A percentile compares a stretch with the other conserved stretches of the same genome.
phyloP scores from a whole-genome alignment of 1,284 basidiomycete genomes.

The Hemileia vastatrix region DNA sequence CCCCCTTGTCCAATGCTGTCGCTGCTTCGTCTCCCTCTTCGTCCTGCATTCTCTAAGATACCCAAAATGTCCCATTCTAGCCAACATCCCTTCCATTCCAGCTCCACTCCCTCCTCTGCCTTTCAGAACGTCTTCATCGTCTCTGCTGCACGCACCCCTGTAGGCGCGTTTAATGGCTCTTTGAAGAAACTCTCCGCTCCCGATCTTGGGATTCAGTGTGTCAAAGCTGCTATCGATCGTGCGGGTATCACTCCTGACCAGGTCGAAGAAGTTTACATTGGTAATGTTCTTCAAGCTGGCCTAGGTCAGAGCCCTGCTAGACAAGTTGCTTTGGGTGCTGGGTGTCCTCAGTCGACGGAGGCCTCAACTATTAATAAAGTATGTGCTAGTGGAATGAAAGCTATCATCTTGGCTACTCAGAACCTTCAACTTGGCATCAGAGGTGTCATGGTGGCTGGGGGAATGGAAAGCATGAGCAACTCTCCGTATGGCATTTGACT shows the following conservation, averaged over 20 bases:
- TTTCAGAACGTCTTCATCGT: constrained; percentile 73
- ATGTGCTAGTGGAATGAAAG: constrained; percentile 49
- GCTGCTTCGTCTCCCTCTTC: too few species aligned
- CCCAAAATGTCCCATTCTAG: not conserved
- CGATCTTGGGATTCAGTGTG: constrained; percentile 75
- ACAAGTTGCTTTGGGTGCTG: constrained; percentile 67
- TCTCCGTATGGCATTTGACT: constrained; percentile 41
- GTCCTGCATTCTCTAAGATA: too few species aligned
- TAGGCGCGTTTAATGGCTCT: constrained; percentile 81
- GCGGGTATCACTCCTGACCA: constrained; percentile 67
- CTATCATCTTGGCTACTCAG: constrained; percentile 47
- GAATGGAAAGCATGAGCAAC: constrained; percentile 49
- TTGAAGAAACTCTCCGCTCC: constrained; percentile 82
- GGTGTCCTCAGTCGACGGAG: constrained; percentile 72
- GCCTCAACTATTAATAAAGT: constrained; percentile 91
- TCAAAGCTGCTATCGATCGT: constrained; percentile 78
- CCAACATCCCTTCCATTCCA: not conserved
- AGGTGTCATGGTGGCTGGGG: constrained; percentile 46
- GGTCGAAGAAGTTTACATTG: constrained; percentile 92
- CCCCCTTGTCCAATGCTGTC: too few species aligned
- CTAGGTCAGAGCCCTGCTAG: constrained; percentile 48
- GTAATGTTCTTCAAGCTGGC: constrained; percentile 55
- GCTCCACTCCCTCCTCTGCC: not conserved
- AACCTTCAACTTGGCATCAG: constrained; percentile 47
- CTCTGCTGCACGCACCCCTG: constrained; percentile 84